Evolutionary conservation across 768 basidiomycete species (phyloP).

Genomic region (Phaffia australis): DNA sequence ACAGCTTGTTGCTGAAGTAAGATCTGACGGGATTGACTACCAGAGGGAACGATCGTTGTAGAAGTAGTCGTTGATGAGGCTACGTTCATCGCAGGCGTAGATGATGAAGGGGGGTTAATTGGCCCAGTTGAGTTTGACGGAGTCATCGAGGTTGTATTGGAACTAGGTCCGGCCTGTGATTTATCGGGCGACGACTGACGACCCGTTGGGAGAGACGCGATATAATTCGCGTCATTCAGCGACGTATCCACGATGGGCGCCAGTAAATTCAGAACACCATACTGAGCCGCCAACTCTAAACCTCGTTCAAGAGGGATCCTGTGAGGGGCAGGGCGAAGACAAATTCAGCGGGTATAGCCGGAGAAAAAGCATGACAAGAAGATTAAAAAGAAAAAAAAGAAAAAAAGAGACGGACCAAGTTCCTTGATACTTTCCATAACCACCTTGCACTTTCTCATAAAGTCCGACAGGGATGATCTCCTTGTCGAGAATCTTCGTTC

Average conservation of each 20-base stretch:
- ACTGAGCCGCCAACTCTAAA: conserved; percentile 81
- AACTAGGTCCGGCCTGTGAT: conserved; percentile 45
- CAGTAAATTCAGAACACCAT: conserved; percentile 78
- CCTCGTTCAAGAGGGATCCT: conserved; percentile 97
- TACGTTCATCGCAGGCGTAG: conserved; percentile 37
- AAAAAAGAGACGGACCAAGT: conserved; percentile 62
- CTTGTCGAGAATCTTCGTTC: conserved; percentile 88
- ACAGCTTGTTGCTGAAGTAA: no score
- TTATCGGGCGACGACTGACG: conserved; percentile 57
- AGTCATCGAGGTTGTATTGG: conserved; percentile 29
- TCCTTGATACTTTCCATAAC: conserved; percentile 98
- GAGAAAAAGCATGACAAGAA: conserved; percentile 3
- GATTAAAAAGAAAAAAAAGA: no score
- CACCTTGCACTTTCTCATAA: conserved; percentile 97
- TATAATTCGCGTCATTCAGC: conserved; percentile 6
- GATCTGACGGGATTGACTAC: no score
- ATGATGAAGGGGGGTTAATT: conserved; percentile 32
- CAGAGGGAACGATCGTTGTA: no score
- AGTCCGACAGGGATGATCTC: conserved; percentile 75
- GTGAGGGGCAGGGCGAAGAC: not conserved
- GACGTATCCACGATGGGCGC: conserved; percentile 68
- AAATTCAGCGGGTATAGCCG: no score
- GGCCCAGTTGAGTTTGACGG: conserved; percentile 30
- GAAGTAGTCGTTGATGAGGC: no score
- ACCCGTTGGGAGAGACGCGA: conserved; percentile 62